These are phyloP conservation scores for Aspergillus pseudoterreus DNA, from an alignment of 2,329 filamentous ascomycete species.

Conservation along the genomic window DNA sequence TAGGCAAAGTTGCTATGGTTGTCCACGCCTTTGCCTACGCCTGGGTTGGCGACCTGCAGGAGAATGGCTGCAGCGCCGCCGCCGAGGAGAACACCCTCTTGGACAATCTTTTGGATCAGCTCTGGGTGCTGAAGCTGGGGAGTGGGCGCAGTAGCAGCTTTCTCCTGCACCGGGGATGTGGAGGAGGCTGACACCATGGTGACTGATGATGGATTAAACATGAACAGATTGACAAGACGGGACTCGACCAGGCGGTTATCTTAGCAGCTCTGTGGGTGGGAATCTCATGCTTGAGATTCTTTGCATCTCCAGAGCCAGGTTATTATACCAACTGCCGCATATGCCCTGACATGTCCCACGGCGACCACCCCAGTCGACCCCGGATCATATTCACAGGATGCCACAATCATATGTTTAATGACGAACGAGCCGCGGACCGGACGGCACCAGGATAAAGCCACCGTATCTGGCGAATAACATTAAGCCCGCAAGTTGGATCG, in stretches of 20 bases:
- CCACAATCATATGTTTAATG: not conserved
- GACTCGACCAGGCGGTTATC: no score
- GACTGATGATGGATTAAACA: not conserved
- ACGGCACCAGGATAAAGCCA: not conserved
- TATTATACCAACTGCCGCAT: no score
- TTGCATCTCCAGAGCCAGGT: no score
- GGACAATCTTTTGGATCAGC: slow-evolving; percentile 28
- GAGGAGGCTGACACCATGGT: not conserved
- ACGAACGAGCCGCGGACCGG: slow-evolving; percentile 1
- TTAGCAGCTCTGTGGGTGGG: no score
- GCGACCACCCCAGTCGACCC: not conserved
- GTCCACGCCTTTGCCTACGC: slow-evolving; percentile 35
- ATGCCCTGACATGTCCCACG: no score
- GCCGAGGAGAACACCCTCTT: slow-evolving; percentile 34
- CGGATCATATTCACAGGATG: not conserved
- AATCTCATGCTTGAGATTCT: no score
- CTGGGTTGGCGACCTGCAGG: slow-evolving; percentile 40
- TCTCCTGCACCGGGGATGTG: not conserved
- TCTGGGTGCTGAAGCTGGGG: not conserved
- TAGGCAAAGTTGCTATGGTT: slow-evolving; percentile 39
- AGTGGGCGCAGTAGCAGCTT: not conserved
- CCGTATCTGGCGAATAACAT: not conserved
- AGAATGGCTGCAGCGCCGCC: slow-evolving; percentile 37
- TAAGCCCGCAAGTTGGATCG: not conserved
- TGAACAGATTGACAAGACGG: not conserved